Conservation (phyloP, 2,329 filamentous ascomycete species). For the Sclerotinia sclerotiorum region DNA sequence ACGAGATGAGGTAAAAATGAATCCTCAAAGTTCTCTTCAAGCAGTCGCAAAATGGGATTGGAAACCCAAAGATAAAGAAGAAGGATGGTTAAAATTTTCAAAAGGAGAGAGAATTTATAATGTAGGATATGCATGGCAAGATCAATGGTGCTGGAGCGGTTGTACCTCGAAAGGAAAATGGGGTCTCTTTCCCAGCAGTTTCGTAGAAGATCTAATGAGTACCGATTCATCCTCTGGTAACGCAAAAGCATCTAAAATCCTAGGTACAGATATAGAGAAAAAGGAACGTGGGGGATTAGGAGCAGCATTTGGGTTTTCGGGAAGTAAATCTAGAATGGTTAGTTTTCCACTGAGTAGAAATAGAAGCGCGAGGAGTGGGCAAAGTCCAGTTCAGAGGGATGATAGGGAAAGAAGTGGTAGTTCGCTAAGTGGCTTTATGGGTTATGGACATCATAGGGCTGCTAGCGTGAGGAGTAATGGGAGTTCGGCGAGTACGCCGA, state of each 20-base stretch:
- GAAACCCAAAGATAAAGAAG: slow-evolving; percentile 36
- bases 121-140: slow-evolving; percentile 36
- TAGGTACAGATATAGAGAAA: slow-evolving; percentile 7
- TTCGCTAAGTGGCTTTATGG: slow-evolving; percentile 17
- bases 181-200: slow-evolving; percentile 37
- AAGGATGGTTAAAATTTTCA: slow-evolving; percentile 38
- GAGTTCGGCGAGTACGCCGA: slow-evolving; percentile 16
- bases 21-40: slow-evolving; percentile 31
- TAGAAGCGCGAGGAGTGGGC: background rate
- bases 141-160: slow-evolving; percentile 41
- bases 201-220: slow-evolving; percentile 33
- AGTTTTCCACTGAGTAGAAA: slow-evolving; percentile 20
- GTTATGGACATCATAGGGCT: slow-evolving; percentile 13
- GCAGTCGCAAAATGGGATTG: slow-evolving; percentile 40
- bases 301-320: slow-evolving; percentile 5
- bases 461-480: slow-evolving; percentile 22
- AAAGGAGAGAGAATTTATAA: slow-evolving; percentile 37
- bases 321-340: background rate
- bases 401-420: slow-evolving; percentile 11
- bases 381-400: background rate
- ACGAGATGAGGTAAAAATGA: slow-evolving; percentile 36
- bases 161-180: slow-evolving; percentile 38
- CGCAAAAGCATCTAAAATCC: slow-evolving; percentile 8
- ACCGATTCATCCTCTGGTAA: slow-evolving; percentile 13
- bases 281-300: slow-evolving; percentile 24